Base-by-base conservation (phyloP, 2,329 filamentous ascomycete genomes). In the Nigrospora oryzae region DNA sequence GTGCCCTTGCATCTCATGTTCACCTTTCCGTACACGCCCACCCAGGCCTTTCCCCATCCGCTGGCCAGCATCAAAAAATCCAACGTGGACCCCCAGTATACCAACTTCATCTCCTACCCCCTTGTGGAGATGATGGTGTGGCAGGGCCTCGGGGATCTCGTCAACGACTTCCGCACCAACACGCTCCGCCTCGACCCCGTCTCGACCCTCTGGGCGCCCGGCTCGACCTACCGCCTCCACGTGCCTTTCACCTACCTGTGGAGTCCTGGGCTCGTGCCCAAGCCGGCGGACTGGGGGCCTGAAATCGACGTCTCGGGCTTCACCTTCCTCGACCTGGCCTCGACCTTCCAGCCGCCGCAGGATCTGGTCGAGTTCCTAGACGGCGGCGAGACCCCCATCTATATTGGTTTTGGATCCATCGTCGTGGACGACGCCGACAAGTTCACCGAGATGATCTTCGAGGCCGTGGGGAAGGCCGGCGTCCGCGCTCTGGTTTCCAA, bases 1-100 rank as follows among this genome's bases (percentile, higher is more conserved):
- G 79, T 90, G 16, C 87, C 87, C 0, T 62, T 91, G 3, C 85
- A 90, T 58, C 68, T 95, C 50, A 93, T 95, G 83, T 95, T 95
- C 60, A 95, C 89, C 47, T 84, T 90, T 46, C 86, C 86, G 0
- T 90, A 87, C 56, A 86, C 81, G 0, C 84, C 86, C 0, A 90
- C 86, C 0, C 75, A 81, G 45, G 74, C 79, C 0, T 91, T 91
- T 51, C 84, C 86, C 0, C 86, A 91, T 58, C 86, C 87, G 0
- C 61, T 91, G 41, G 85, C 86, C 11, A 88, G 81, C 56, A 83
- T 91, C 61, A 86, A 83, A 56, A 75, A 75, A 48, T 80, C 75
- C 14, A 87, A 88, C 51, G 77, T 88, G 10, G 84, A 89, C 53
- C 71, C 77, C 1, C 79, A 78, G 16, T 86, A 87, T 57, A 80